These are phyloP conservation scores for Kodamaea arcana DNA, from an alignment of 1,139 yeast genomes.

Conservation along the genomic window DNA sequence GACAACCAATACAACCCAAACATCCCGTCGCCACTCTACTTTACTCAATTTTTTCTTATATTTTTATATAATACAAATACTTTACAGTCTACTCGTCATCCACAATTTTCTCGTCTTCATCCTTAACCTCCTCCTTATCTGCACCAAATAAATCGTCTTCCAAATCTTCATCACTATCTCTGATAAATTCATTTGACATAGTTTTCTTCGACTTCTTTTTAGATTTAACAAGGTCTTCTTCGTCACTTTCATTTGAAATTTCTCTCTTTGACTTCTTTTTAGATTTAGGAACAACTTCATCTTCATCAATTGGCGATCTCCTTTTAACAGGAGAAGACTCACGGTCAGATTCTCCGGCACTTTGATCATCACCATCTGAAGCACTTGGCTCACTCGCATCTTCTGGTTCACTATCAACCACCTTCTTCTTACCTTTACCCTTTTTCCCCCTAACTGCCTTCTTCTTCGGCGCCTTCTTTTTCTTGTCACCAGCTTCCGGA, in stretches of 20 bases:
- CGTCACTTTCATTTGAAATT: conserved; percentile 40
- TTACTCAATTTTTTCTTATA: conserved; percentile 1
- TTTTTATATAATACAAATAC: conserved; percentile 25
- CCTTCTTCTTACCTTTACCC: conserved; percentile 19
- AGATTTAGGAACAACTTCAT: conserved; percentile 9
- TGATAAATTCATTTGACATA: conserved; percentile 46
- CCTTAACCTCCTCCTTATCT: conserved; percentile 13
- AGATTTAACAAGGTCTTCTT: conserved; percentile 10
- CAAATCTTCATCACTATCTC: conserved; percentile 52
- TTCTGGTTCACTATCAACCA: conserved; percentile 13
- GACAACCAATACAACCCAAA: too few species aligned
- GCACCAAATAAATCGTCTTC: conserved; percentile 21
- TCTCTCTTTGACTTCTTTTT: conserved; percentile 25
- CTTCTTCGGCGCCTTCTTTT: conserved; percentile 17
- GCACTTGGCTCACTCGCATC: conserved; percentile 15
- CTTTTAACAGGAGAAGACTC: conserved; percentile 2
- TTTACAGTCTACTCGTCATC: conserved; percentile 10
- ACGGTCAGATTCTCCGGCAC: conserved; percentile 5
- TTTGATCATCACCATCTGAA: conserved; percentile 9
- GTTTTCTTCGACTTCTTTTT: conserved; percentile 25
- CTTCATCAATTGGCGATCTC: conserved; percentile 9
- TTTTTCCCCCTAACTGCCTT: conserved; percentile 2
- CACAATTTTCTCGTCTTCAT: conserved; percentile 10
- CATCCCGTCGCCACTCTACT: too few species aligned
- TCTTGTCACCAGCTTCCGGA: conserved; percentile 16